Evolutionary conservation across 2,329 filamentous ascomycete genomes (phyloP), one percentile per base, ranked within the genome.

Genomic region (Penicillium sp.): DNA sequence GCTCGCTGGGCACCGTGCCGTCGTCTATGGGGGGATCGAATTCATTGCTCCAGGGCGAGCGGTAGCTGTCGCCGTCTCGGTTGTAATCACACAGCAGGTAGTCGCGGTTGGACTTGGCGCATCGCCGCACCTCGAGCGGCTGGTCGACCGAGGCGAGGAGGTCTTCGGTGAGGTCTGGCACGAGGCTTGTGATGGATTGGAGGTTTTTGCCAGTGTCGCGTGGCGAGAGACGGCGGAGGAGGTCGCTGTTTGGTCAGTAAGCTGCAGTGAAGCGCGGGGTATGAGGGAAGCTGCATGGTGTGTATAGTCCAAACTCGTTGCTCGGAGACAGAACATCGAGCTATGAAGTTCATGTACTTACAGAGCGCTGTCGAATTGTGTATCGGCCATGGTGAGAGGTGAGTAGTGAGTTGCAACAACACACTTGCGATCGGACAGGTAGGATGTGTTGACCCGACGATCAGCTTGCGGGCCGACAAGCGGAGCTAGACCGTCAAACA

Each of bases 31-130:
- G 89, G 18, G 93, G 94, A 72, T 97, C 91, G 74, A 99, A 99
- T 76, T 96, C 89, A 77, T 97, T 97, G 77, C 88, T 94, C 94
- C 94, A 99, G n/a, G 94, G 94, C 63, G 90, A 96, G 61, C 94
- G 89, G 83, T 96, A 96, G 77, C 89, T 95, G 78, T 97, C 93
- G 61, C 94, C 94, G 76, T 99, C 94, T 63, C 94, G 92, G 82
- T 99, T 99, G 83, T 99, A 99, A 83, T 99, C 94, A 81, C 94
- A 99, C 68, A 97, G 89, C 52, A 99, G 85, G 79, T 96, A 99
- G 77, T 97, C 94, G 65, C 93, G 89, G 66, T 91, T 91, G 30
- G 90, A 89, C 76, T 92, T 89, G 65, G 85, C 85, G 81, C 94
- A 97, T 63, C 90, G 88, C 66, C 88, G 87, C 61, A 95, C 83